These are phyloP conservation scores for Teratosphaeria gauchensis DNA, from an alignment of 2,329 filamentous ascomycete species.

Conservation along the genomic window DNA sequence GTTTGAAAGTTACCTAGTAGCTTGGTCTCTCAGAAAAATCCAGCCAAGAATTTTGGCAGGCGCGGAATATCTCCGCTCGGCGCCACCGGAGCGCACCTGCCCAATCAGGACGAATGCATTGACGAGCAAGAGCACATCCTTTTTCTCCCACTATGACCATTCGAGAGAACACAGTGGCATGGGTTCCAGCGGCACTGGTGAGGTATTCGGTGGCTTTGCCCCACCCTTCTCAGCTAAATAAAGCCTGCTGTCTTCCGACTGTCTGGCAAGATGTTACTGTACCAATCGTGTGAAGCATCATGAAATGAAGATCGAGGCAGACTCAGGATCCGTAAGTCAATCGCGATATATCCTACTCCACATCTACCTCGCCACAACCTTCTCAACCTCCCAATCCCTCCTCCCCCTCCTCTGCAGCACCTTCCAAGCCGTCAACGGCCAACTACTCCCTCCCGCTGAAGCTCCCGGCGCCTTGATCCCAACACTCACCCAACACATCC, in stretches of 20 bases:
- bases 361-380: slow-evolving; percentile 26
- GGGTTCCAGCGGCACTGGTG: no score
- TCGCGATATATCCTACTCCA: no score
- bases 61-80: neutral
- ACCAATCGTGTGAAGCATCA: no score
- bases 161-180: no score
- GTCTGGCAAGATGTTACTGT: no score
- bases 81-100: neutral
- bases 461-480: slow-evolving; percentile 41
- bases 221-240: no score
- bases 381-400: slow-evolving; percentile 66
- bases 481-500: slow-evolving; percentile 65
- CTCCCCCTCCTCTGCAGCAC: slow-evolving; percentile 67
- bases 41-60: neutral
- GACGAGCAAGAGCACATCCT: neutral
- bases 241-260: no score
- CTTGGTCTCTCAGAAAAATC: neutral
- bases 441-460: slow-evolving; percentile 7
- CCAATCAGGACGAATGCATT: neutral
- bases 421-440: slow-evolving; percentile 63
- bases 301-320: no score
- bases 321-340: no score
- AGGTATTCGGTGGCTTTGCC: no score
- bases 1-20: neutral
- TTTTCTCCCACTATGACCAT: no score